A percentile compares a stretch with the other conserved stretches of the same genome.
These are phyloP conservation scores for Talaromyces ruber DNA, from an alignment of 495 filamentous ascomycete genomes.

Conservation along the genomic window DNA sequence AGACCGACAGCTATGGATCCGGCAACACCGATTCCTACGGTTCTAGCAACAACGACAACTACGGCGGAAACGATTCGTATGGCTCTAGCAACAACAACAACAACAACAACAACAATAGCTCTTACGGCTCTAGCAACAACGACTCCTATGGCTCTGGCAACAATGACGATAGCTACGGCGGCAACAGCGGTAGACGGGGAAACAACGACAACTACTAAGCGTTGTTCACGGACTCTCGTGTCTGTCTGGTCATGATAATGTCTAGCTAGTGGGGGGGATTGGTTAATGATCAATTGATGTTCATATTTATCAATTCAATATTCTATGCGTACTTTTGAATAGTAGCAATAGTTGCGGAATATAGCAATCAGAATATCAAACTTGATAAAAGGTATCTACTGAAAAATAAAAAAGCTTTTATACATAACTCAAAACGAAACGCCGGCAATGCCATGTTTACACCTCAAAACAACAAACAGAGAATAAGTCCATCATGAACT, in stretches of 20 bases:
- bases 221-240: not conserved
- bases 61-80: not conserved
- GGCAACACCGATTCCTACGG: not conserved
- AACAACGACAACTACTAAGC: not conserved
- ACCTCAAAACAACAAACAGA: not conserved
- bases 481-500: not conserved
- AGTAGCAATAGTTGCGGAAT: not conserved
- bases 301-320: not conserved
- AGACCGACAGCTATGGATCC: not conserved
- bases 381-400: slow-evolving; percentile 1
- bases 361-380: not conserved
- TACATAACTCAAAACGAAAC: not conserved
- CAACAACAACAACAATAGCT: not conserved
- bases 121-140: not conserved
- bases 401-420: not conserved
- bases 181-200: not conserved
- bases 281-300: not conserved
- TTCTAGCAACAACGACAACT: not conserved
- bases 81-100: not conserved
- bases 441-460: not conserved
- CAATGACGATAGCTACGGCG: not conserved
- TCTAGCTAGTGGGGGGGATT: not conserved
- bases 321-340: too few species aligned
- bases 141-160: not conserved
- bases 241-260: not conserved